Evolutionary conservation across 805 yeast species (phyloP).

Genomic region (Starmerella bombi): DNA sequence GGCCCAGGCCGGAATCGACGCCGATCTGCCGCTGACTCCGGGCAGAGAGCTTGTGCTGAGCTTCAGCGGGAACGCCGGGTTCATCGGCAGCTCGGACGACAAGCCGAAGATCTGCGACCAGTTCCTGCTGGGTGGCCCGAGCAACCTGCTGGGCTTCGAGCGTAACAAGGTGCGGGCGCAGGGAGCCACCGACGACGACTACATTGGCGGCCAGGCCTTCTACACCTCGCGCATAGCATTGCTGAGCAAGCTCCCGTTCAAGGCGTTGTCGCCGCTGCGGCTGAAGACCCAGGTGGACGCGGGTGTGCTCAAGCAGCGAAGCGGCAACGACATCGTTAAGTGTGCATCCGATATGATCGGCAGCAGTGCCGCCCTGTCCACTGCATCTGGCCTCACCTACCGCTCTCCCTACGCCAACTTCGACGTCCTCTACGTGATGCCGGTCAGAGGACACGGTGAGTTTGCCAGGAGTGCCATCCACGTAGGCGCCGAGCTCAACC

Average conservation of each 20-base stretch:
- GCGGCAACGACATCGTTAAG: background rate
- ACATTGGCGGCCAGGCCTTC: slow-evolving; percentile 56
- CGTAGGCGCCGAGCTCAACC: slow-evolving; percentile 42
- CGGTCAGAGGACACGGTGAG: slow-evolving; percentile 39
- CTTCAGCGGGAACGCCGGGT: slow-evolving; percentile 17
- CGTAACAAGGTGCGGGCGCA: slow-evolving; percentile 53
- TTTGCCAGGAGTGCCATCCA: slow-evolving; percentile 44
- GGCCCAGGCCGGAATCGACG: slow-evolving; percentile 12
- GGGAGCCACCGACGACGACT: slow-evolving; percentile 33
- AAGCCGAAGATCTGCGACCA: slow-evolving; percentile 54
- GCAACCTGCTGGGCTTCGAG: slow-evolving; percentile 52
- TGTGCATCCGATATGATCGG: slow-evolving; percentile 25
- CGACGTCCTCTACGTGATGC: slow-evolving; percentile 49
- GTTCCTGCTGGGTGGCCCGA: slow-evolving; percentile 66
- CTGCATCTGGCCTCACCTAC: slow-evolving; percentile 46
- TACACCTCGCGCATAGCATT: slow-evolving; percentile 41
- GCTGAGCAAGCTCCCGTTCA: slow-evolving; percentile 47
- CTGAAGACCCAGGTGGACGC: slow-evolving; percentile 50
- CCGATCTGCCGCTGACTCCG: slow-evolving; percentile 14
- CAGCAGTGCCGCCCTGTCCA: slow-evolving; percentile 30
- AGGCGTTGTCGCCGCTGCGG: slow-evolving; percentile 38
- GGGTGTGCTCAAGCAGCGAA: slow-evolving; percentile 38
- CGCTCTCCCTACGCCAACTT: slow-evolving; percentile 47
- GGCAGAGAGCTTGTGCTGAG: slow-evolving; percentile 18
- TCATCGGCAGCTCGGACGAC: slow-evolving; percentile 13